Conservation (phyloP, 805 yeast genomes). For the Yueomyces sp. region DNA sequence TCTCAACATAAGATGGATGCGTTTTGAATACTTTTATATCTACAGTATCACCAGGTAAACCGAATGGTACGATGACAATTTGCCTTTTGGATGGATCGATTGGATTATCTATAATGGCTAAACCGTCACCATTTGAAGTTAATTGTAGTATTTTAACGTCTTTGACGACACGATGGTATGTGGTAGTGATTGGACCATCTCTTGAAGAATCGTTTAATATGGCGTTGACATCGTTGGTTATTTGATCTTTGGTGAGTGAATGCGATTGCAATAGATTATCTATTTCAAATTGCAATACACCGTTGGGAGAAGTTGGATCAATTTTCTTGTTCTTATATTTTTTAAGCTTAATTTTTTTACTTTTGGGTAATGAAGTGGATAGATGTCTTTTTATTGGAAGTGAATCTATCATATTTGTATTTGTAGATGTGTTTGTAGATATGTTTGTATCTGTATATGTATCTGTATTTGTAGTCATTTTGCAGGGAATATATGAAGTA, state of each 20-base stretch:
- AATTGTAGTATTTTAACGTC: constrained; percentile 45
- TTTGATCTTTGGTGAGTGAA: constrained; percentile 30
- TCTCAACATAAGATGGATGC: constrained; percentile 59
- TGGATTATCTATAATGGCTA: constrained; percentile 58
- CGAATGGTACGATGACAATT: constrained; percentile 73
- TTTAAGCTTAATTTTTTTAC: constrained; percentile 29
- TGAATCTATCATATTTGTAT: no score
- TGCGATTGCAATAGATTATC: constrained; percentile 36
- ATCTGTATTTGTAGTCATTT: no score
- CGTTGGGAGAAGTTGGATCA: constrained; percentile 71
- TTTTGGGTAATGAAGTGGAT: constrained; percentile 2
- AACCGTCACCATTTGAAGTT: constrained; percentile 79
- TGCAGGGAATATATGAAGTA: no score
- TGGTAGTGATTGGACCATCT: constrained; percentile 26
- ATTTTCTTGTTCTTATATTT: constrained; percentile 48
- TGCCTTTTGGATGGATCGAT: constrained; percentile 32
- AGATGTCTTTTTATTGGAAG: not conserved
- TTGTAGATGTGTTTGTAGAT: no score
- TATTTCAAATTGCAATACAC: constrained; percentile 67
- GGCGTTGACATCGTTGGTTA: constrained; percentile 51
- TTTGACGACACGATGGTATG: constrained; percentile 45
- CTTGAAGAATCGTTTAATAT: constrained; percentile 43
- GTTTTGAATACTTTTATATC: constrained; percentile 62
- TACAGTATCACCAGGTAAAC: constrained; percentile 74
- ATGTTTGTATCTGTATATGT: no score